Evolutionary conservation across 2,329 filamentous ascomycete species (phyloP), one percentile per base, ranked within the genome.

Genomic region (Sporothrix pallida): DNA sequence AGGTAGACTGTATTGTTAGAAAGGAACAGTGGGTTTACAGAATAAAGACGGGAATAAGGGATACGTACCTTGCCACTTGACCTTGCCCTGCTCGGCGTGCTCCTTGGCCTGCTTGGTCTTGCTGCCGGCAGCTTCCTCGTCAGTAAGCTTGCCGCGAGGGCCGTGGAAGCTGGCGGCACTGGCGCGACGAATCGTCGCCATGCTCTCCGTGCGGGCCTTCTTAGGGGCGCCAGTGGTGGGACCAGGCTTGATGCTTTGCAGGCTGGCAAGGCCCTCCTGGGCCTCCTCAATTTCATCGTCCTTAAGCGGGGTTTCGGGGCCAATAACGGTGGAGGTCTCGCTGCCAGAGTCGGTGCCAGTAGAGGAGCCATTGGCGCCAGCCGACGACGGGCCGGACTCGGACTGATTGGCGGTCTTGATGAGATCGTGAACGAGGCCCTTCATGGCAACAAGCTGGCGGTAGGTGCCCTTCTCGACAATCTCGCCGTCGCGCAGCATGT

Each of bases 91-190:
- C 81, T 99, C 94, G 1, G 90, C 88, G 77, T 92, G 92, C 81
- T 99, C 96, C 83, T 97, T 97, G 73, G 87, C 87, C 82, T 98
- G 95, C 80, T 91, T 93, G 62, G 92, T 94, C 83, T 93, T 95
- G 79, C 91, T 85, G 72, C 85, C 87, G 2, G 88, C 89, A 71
- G 93, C 90, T 82, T 95, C 93, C 78, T 98, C 94, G 78, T 98
- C 95, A 0, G 87, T 88, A 46, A 95, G 82, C 82, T 96, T 97
- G 77, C 94, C 93, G 75, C 93, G 89, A 26, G 93, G 92, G 0
- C 95, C 94, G 74, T 87, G 91, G 86, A 97, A 97, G 79, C 93
- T 98, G 42, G 93, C 94, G 37, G 94, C 93, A 78, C 95, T 98
- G 69, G 97, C 96, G 77, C 96, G 91, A 75, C 97, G 91, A 67